Conservation (phyloP, 2,329 filamentous ascomycete genomes). For the Cladorrhinum sp. region DNA sequence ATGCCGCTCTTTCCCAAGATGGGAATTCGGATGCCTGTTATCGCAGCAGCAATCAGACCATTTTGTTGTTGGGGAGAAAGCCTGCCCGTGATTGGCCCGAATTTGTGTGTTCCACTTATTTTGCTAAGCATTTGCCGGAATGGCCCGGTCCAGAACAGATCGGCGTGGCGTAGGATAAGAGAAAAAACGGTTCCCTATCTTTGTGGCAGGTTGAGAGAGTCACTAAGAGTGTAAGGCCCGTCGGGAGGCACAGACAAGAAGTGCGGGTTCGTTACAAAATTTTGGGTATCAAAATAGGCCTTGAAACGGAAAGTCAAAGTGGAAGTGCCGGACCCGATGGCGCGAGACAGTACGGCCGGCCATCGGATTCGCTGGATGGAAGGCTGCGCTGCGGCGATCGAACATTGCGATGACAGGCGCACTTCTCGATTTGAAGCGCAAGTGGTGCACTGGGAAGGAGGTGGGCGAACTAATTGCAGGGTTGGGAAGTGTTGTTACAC, state of each 20-base stretch:
- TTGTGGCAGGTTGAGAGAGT: not conserved
- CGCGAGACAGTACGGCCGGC: not conserved
- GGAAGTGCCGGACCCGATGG: not conserved
- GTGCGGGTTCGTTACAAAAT: not conserved
- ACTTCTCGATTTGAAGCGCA: not conserved
- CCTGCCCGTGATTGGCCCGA: slow-evolving; percentile 9
- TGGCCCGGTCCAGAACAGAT: slow-evolving; percentile 26
- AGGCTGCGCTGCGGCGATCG: not conserved
- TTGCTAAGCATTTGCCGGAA: slow-evolving; percentile 12
- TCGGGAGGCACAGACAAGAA: not conserved
- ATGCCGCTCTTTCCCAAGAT: slow-evolving; percentile 20
- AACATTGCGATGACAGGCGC: not conserved
- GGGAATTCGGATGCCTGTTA: slow-evolving; percentile 12
- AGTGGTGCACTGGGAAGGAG: not conserved
- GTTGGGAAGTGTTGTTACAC: slow-evolving; percentile 6
- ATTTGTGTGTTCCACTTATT: not conserved
- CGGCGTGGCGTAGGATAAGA: not conserved
- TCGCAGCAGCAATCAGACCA: slow-evolving; percentile 13
- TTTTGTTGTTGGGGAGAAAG: not conserved
- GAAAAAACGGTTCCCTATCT: not conserved
- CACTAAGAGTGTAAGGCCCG: not conserved
- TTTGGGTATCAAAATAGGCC: not conserved
- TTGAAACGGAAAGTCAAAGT: not conserved
- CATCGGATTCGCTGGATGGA: not conserved
- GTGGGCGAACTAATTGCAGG: slow-evolving; percentile 10